Percentiles rank a stretch among this genome's conserved stretches.
These are phyloP conservation scores for Venturia nashicola DNA, from an alignment of 2,329 filamentous ascomycete genomes.

Conservation along the genomic window DNA sequence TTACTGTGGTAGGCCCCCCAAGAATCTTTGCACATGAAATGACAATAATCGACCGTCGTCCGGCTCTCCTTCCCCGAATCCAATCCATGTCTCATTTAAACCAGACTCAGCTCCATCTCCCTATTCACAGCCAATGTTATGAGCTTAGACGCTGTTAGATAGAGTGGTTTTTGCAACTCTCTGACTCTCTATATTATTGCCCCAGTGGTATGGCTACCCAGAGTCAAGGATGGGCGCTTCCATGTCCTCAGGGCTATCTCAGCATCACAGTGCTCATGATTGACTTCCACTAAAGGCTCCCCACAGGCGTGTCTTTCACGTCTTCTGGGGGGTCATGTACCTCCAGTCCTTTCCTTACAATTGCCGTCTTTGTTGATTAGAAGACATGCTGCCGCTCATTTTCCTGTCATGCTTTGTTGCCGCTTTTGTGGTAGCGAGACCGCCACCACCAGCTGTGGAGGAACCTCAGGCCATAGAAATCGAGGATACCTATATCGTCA, in stretches of 20 bases:
- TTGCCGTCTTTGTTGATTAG: neutral
- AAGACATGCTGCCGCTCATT: constrained; percentile 1
- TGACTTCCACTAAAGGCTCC: neutral
- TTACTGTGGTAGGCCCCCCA: neutral
- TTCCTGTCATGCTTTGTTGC: neutral
- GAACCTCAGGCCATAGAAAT: neutral
- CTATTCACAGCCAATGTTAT: neutral
- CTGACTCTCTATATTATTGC: neutral
- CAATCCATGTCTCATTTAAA: neutral
- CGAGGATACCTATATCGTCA: constrained; percentile 6
- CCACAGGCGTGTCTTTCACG: neutral
- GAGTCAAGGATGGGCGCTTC: neutral
- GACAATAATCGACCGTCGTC: neutral
- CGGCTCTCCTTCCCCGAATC: neutral
- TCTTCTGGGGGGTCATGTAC: neutral
- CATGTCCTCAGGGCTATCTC: constrained; percentile 4
- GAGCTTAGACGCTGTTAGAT: neutral
- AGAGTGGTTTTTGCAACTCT: neutral
- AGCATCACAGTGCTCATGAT: neutral
- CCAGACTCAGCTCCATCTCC: neutral
- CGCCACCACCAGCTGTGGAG: neutral
- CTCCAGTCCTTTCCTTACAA: neutral
- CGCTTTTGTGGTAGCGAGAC: neutral
- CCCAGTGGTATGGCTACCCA: neutral
- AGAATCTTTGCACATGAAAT: neutral